Evolutionary conservation across 768 basidiomycete species (phyloP), one percentile per base, ranked within the genome.

Genomic region (Pulveroboletus sp.): DNA sequence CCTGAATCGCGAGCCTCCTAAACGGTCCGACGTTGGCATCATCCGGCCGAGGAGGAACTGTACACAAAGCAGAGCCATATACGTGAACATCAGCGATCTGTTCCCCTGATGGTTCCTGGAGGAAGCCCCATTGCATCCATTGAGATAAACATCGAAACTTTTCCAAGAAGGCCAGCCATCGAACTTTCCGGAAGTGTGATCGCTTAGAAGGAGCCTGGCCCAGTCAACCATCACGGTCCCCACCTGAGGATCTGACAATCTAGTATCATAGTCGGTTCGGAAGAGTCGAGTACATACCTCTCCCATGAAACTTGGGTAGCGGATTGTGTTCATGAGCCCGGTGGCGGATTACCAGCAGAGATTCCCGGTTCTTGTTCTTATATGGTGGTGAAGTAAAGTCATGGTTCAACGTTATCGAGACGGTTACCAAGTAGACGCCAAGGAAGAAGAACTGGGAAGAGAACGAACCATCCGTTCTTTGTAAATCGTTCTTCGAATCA

Each of bases 91-190:
- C 43, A 51, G 39, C 45, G 54, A 63, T 53, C 49, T 31, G 47
- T 51, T 46, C 46, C 36, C 29, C 12, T 49, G 60, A 64, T 55
- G 47, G 60, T 59, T 47, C 60, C 62, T 62, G 47, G 36, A 35
- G 6, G 57, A 59, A 62, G 53, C 45, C 35, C 22, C 20, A 36
- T 44, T 20, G 43, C 13, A 31, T 23, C 34, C 51, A 62, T 51
- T 51, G 49, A 55, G 49, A 62, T 53, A 51, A 53, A 54, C 43
- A 48, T 49, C 49, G 51, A 48, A 63, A 45, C 41, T 1, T 40
- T 54, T 45, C 24, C 34, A 16, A 51, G 56, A 61, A 63, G 52
- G 22, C n/a, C 16, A 20, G 8, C 17, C 20, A 27, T 20, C 48
- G 48, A 44, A 38, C 47, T 56, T 47, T 47, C 46, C 45, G 37